phyloP scores from a whole-genome alignment of 2,329 filamentous ascomycete species.

The Diplodia seriata region DNA sequence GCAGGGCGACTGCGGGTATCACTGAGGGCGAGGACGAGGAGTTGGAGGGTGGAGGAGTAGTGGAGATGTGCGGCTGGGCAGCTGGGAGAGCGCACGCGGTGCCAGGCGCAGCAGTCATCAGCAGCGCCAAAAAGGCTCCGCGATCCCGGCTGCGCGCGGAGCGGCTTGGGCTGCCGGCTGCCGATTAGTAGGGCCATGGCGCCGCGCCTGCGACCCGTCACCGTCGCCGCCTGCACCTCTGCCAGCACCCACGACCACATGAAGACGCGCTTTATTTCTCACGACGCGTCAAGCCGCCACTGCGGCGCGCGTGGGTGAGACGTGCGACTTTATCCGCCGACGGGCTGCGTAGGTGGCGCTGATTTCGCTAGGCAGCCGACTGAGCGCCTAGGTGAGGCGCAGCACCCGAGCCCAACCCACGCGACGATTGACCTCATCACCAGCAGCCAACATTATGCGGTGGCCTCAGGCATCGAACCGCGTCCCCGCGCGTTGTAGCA shows the following conservation, averaged over 20 bases:
- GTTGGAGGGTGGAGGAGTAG: slow-evolving; percentile 1
- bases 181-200: slow-evolving; percentile 1
- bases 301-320: slow-evolving; percentile 11
- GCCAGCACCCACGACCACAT: not conserved
- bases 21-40: slow-evolving; percentile 3
- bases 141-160: slow-evolving; percentile 28
- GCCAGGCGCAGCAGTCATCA: slow-evolving; percentile 28
- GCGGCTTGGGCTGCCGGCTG: slow-evolving; percentile 17
- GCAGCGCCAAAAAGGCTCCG: slow-evolving; percentile 25
- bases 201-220: slow-evolving; percentile 9
- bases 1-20: slow-evolving; percentile 23
- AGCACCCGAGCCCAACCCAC: slow-evolving; percentile 5
- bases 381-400: not conserved
- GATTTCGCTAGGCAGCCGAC: slow-evolving; percentile 1
- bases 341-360: slow-evolving; percentile 17
- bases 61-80: slow-evolving; percentile 22
- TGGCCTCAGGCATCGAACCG: slow-evolving; percentile 10
- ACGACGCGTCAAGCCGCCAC: slow-evolving; percentile 20
- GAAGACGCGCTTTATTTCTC: not conserved
- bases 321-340: slow-evolving; percentile 1
- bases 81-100: slow-evolving; percentile 20
- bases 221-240: not conserved
- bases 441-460: not conserved
- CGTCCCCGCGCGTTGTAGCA: not conserved
- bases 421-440: not conserved